A percentile compares a stretch with the other conserved stretches of the same genome.
Conservation (phyloP, 257 asterid species). For the Scutellaria baicalensis region DNA sequence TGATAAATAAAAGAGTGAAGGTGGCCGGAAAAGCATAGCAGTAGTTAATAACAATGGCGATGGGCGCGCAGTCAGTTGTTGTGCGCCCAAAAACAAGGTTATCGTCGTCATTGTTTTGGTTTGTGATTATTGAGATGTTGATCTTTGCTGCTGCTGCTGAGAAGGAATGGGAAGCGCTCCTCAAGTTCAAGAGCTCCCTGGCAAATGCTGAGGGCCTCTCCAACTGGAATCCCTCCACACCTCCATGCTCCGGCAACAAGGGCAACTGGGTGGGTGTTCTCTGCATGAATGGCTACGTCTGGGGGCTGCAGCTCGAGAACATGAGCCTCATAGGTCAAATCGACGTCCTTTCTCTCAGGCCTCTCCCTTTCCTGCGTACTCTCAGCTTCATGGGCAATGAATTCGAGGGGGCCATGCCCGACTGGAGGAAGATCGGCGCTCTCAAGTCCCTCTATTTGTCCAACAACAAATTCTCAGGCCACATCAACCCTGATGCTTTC, state of each 20-base stretch:
- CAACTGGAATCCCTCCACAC: slow-evolving; percentile 40
- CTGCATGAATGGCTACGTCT: slow-evolving; percentile 49
- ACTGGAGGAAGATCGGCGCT: slow-evolving; percentile 67
- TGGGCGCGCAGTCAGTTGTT: slow-evolving; percentile 50
- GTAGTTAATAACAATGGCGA: slow-evolving; percentile 24
- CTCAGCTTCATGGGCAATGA: slow-evolving; percentile 60
- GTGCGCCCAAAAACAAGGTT: slow-evolving; percentile 29
- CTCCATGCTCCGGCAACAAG: slow-evolving; percentile 47
- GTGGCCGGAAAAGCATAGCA: not conserved
- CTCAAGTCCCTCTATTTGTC: slow-evolving; percentile 61
- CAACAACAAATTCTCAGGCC: slow-evolving; percentile 53
- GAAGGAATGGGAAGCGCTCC: slow-evolving; percentile 28
- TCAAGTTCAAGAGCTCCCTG: slow-evolving; percentile 45
- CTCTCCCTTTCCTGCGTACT: slow-evolving; percentile 39
- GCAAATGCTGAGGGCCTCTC: slow-evolving; percentile 30
- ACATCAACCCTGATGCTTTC: slow-evolving; percentile 50
- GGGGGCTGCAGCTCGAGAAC: slow-evolving; percentile 62
- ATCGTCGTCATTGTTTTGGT: not conserved
- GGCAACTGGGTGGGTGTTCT: slow-evolving; percentile 56
- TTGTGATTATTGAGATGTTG: not conserved
- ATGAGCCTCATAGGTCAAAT: slow-evolving; percentile 54
- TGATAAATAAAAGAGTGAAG: not conserved
- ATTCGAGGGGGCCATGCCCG: slow-evolving; percentile 72
- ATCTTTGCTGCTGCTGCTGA: slow-evolving; percentile 20
- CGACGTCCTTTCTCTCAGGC: slow-evolving; percentile 51